A percentile compares a stretch with the other conserved stretches of the same genome.
Conservation (phyloP, 2,329 filamentous ascomycete genomes). For the Torrubiella hemipterigena region DNA sequence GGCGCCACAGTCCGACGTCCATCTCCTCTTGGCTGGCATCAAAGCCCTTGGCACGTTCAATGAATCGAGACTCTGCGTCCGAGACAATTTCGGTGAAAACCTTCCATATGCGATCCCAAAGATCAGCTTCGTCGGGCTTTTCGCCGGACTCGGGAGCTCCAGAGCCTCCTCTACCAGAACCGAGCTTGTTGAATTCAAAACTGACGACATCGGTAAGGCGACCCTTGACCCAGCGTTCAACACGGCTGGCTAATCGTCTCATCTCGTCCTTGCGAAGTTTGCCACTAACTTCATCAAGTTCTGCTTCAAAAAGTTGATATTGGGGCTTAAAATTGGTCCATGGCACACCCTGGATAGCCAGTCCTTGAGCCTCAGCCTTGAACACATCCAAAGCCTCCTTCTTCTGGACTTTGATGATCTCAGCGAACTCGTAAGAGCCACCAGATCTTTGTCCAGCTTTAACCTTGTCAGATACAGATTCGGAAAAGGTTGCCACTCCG, state of each 20-base stretch:
- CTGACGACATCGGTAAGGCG: slow-evolving; percentile 79
- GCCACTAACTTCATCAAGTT: slow-evolving; percentile 77
- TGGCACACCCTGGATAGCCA: slow-evolving; percentile 64
- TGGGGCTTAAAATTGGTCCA: slow-evolving; percentile 87
- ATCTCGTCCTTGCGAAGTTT: slow-evolving; percentile 90
- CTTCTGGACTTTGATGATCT: slow-evolving; percentile 81
- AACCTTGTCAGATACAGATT: slow-evolving; percentile 75
- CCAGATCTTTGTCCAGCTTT: slow-evolving; percentile 91
- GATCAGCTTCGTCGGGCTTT: slow-evolving; percentile 66
- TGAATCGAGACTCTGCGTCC: slow-evolving; percentile 77
- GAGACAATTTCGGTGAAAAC: slow-evolving; percentile 73
- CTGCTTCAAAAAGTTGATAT: slow-evolving; percentile 70
- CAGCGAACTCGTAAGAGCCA: slow-evolving; percentile 83
- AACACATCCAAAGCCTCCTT: slow-evolving; percentile 63
- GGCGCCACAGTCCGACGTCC: slow-evolving; percentile 80
- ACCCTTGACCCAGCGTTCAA: slow-evolving; percentile 88
- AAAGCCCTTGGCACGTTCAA: slow-evolving; percentile 82
- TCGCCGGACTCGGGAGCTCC: slow-evolving; percentile 71
- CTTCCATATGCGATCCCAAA: slow-evolving; percentile 94
- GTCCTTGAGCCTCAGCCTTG: slow-evolving; percentile 59
- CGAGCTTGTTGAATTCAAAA: slow-evolving; percentile 91
- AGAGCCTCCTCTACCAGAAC: slow-evolving; percentile 71
- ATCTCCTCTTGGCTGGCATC: slow-evolving; percentile 88
- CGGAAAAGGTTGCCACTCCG: slow-evolving; percentile 72
- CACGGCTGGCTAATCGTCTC: slow-evolving; percentile 77